A percentile compares a stretch with the other conserved stretches of the same genome.
These are phyloP conservation scores for Curvularia eragrostidis DNA, from an alignment of 2,329 filamentous ascomycete genomes.

Conservation along the genomic window DNA sequence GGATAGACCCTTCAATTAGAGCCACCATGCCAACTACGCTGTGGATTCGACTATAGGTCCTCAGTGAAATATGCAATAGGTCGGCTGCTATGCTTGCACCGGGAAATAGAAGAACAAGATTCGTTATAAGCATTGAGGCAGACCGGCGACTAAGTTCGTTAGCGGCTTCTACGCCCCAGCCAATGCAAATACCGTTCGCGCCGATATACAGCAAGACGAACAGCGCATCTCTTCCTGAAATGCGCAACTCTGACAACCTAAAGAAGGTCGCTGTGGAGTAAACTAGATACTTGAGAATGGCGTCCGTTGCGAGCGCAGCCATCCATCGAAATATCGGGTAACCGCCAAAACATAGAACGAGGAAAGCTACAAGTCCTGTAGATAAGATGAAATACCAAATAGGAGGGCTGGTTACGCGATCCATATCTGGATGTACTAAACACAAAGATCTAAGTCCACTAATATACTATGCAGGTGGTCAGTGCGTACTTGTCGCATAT, in stretches of 20 bases:
- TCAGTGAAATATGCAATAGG: conserved; percentile 14
- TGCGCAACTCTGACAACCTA: background rate
- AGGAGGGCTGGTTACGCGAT: conserved; percentile 1
- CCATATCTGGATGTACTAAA: conserved; percentile 2
- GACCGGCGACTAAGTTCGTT: conserved; percentile 16
- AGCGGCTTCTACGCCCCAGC: conserved; percentile 4
- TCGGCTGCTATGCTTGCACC: conserved; percentile 14
- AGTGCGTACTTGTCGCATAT: conserved; percentile 13
- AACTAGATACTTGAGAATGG: conserved; percentile 16
- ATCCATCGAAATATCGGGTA: conserved; percentile 5
- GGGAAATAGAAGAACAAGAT: conserved; percentile 18
- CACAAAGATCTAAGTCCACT: background rate
- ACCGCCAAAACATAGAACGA: conserved; percentile 7
- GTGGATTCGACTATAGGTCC: conserved; percentile 7
- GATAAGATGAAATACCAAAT: conserved; percentile 13
- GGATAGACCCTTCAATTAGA: conserved; percentile 12
- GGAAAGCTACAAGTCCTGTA: conserved; percentile 6
- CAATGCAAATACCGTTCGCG: conserved; percentile 17
- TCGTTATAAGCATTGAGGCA: conserved; percentile 19
- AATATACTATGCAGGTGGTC: conserved; percentile 13
- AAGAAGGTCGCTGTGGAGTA: conserved; percentile 15
- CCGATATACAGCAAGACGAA: conserved; percentile 7
- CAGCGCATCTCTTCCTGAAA: conserved; percentile 4
- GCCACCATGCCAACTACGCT: conserved; percentile 10
- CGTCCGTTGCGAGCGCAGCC: conserved; percentile 5